phyloP scores from a whole-genome alignment of 768 basidiomycete genomes.

The Leucosporidium creatinivorum region DNA sequence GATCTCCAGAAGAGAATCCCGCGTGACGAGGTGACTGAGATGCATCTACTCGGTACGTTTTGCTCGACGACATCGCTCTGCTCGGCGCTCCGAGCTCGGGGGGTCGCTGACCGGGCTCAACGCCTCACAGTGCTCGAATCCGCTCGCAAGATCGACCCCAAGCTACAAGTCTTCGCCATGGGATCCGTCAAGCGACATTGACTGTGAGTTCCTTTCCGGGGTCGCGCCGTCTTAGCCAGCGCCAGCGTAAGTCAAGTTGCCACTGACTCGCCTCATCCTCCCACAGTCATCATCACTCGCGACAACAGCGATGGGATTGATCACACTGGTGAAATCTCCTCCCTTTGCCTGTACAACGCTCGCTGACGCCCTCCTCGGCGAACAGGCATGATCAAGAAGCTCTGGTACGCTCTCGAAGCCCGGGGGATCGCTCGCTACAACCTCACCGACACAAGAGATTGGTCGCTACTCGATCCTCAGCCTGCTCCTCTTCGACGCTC shows the following conservation, averaged over 20 bases:
- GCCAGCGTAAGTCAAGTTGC: too few relatives aligned
- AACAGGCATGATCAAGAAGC: slow-evolving; percentile 16
- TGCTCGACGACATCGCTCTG: too few relatives aligned
- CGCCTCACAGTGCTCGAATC: not conserved
- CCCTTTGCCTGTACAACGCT: too few relatives aligned
- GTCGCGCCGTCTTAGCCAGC: too few relatives aligned
- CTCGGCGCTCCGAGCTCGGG: too few relatives aligned
- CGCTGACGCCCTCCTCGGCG: too few relatives aligned
- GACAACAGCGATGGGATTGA: slow-evolving; percentile 36
- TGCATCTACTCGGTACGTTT: slow-evolving; percentile 31
- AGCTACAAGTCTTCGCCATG: slow-evolving; percentile 41
- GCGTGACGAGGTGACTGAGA: slow-evolving; percentile 38
- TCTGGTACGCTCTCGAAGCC: slow-evolving; percentile 33
- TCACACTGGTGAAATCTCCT: slow-evolving; percentile 13
- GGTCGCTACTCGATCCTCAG: not conserved
- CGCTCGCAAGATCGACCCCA: slow-evolving; percentile 37
- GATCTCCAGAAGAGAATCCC: slow-evolving; percentile 42
- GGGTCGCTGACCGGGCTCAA: too few relatives aligned
- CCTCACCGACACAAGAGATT: slow-evolving; percentile 5
- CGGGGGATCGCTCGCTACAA: slow-evolving; percentile 37
- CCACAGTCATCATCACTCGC: slow-evolving; percentile 41
- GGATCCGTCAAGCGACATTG: slow-evolving; percentile 36
- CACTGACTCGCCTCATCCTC: slow-evolving; percentile 40
- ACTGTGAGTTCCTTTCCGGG: slow-evolving; percentile 33
- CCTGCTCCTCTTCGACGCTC: too few relatives aligned